Percentiles rank a stretch among this genome's conserved stretches.
These are phyloP conservation scores for Saccharomyces hybrid DNA, from an alignment of 1,139 yeast species.

Conservation along the genomic window DNA sequence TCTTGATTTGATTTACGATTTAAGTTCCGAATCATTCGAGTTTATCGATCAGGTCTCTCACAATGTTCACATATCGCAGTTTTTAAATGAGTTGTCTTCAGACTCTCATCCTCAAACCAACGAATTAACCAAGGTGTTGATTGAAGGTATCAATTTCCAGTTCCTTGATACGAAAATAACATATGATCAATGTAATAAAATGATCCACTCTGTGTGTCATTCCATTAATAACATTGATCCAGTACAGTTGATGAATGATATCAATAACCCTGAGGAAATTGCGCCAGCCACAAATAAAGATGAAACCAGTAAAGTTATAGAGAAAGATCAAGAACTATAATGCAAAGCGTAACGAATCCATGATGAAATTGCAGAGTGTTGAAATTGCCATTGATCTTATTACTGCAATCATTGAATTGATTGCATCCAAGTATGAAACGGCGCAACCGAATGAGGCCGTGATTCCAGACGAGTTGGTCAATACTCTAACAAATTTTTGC, in stretches of 20 bases:
- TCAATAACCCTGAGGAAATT: slow-evolving; percentile 22
- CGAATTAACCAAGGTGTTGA: slow-evolving; percentile 43
- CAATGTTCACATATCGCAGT: slow-evolving; percentile 22
- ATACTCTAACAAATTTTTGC: slow-evolving; percentile 34
- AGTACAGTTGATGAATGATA: slow-evolving; percentile 22
- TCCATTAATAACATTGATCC: slow-evolving; percentile 38
- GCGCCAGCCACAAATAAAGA: slow-evolving; percentile 34
- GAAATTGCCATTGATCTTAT: slow-evolving; percentile 68
- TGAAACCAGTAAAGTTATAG: slow-evolving; percentile 36
- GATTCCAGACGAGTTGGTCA: slow-evolving; percentile 26
- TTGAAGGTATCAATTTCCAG: slow-evolving; percentile 58
- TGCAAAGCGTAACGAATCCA: slow-evolving; percentile 40
- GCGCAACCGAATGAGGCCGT: slow-evolving; percentile 12
- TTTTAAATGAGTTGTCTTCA: slow-evolving; percentile 19
- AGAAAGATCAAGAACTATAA: slow-evolving; percentile 36
- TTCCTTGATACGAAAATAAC: slow-evolving; percentile 38
- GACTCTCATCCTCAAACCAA: slow-evolving; percentile 24
- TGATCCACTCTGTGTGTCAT: slow-evolving; percentile 31
- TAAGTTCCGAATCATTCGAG: slow-evolving; percentile 55
- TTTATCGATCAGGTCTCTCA: slow-evolving; percentile 40
- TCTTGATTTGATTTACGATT: slow-evolving; percentile 58
- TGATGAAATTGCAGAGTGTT: slow-evolving; percentile 51
- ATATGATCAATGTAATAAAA: slow-evolving; percentile 23
- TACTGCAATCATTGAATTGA: slow-evolving; percentile 62
- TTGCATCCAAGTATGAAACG: slow-evolving; percentile 32